phyloP scores from a whole-genome alignment of 1,284 basidiomycete species.

The Malassezia nana region DNA sequence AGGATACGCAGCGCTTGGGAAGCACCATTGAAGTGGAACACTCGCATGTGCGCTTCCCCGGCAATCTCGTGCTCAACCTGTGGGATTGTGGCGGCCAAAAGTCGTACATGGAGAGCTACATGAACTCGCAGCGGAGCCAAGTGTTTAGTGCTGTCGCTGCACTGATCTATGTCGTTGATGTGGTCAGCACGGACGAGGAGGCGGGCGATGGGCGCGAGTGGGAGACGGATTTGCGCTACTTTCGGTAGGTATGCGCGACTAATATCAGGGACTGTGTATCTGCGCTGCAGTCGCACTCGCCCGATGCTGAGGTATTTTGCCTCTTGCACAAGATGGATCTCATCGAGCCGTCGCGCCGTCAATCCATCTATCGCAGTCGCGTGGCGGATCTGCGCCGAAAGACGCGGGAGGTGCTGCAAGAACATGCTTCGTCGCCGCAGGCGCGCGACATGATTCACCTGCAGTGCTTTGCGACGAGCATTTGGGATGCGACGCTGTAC shows the following conservation, averaged over 20 bases:
- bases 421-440: conserved; percentile 54
- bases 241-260: conserved; percentile 21
- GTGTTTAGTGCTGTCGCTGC: conserved; percentile 94
- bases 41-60: conserved; percentile 91
- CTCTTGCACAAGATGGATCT: conserved; percentile 93
- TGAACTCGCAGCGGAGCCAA: conserved; percentile 74
- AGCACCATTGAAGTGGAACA: conserved; percentile 97
- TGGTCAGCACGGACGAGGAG: conserved; percentile 49
- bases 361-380: conserved; percentile 56
- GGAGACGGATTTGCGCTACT: conserved; percentile 49
- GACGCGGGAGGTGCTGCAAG: conserved; percentile 23
- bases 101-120: conserved; percentile 91
- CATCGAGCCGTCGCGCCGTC: conserved; percentile 55
- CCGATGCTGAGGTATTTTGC: conserved; percentile 73
- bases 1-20: conserved; percentile 77
- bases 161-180: conserved; percentile 95
- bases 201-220: conserved; percentile 51
- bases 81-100: conserved; percentile 99
- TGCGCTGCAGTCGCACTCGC: conserved; percentile 35
- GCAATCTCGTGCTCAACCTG: conserved; percentile 80
- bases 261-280: conserved; percentile 31
- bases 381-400: conserved; percentile 36
- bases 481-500: conserved; percentile 95
- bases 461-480: conserved; percentile 74
- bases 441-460: conserved; percentile 32